Evolutionary conservation across 2,329 filamentous ascomycete genomes (phyloP), one percentile per base, ranked within the genome.

Genomic region (Nigrospora osmanthi): DNA sequence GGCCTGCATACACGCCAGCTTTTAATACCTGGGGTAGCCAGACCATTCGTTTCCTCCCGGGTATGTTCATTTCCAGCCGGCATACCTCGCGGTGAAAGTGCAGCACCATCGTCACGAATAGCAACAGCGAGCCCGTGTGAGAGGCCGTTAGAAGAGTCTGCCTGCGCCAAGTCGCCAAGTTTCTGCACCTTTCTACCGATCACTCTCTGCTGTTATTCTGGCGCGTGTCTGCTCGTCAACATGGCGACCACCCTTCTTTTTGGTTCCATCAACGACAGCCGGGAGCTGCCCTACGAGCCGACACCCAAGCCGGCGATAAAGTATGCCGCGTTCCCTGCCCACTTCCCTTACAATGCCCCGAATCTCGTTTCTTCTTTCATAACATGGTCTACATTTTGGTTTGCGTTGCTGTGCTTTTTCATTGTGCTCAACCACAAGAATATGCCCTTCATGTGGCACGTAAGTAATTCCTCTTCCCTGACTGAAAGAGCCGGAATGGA

Each of bases 391-490:
- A 58, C 54, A 19, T 44, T 63, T n/a, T 62, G 58, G 58, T 60
- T 57, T 19, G 36, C 55, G 6, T 37, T 62, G 30, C 43, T 58
- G 32, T 46, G 72, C 16, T 12, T 71, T 17, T 67, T 75, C 43
- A 59, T 70, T 6, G 45, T 73, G 3, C 49, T 70, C 23, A 83
- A 83, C 52, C 51, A 80, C 47, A 83, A 83, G 63, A 77, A 71
- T 36, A 54, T 81, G 19, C 80, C 80, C 0, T 69, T 78, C 15
- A 69, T 79, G 28, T 83, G 80, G 80, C 78, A 81, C 64, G 72
- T 80, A 67, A 52, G 74, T 70, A 23, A 16, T 6, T 30, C 3
- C 10, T 10, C n/a, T n/a, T 40, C 13, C 23, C 19, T 9, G 23
- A 4, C n/a, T 3, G 10, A 2, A 28, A 9, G 16, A 12, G 14